Percentiles rank a stretch among this genome's conserved stretches.
Evolutionary conservation across 305 asterid genomes (phyloP).

Genomic region (Lippia alba): DNA sequence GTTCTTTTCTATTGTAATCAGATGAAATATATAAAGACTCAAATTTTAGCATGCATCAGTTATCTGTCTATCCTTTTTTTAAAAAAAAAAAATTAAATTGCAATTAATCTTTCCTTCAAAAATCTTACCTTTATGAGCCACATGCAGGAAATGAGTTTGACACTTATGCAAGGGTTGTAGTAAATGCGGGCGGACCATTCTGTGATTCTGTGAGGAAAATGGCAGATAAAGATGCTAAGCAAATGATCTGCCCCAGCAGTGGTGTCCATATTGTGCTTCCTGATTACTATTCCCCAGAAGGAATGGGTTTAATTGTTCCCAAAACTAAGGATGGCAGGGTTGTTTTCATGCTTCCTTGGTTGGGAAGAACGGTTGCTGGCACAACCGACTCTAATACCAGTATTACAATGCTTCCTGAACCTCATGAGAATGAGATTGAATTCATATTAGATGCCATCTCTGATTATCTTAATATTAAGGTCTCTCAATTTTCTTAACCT

Average conservation of each 20-base stretch:
- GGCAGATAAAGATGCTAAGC: conserved; percentile 82
- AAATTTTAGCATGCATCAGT: too few species aligned
- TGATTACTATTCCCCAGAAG: conserved; percentile 97
- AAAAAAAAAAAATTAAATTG: neutral
- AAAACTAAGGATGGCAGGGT: conserved; percentile 99
- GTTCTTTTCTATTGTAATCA: too few species aligned
- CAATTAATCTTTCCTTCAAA: conserved; percentile 25
- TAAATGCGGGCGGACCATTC: conserved; percentile 95
- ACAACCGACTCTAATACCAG: conserved; percentile 91
- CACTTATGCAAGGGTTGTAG: conserved; percentile 89
- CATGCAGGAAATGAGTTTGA: conserved; percentile 88
- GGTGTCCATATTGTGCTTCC: conserved; percentile 98
- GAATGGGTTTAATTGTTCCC: conserved; percentile 99
- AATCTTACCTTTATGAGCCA: conserved; percentile 42
- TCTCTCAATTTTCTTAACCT: conserved; percentile 38
- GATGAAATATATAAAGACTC: too few species aligned
- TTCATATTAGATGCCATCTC: conserved; percentile 95
- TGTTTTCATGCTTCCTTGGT: conserved; percentile 98
- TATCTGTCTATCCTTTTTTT: neutral
- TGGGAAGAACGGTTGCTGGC: conserved; percentile 98
- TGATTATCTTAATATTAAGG: conserved; percentile 95
- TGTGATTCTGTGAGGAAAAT: conserved; percentile 87
- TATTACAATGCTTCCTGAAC: conserved; percentile 95
- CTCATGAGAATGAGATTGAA: conserved; percentile 93
- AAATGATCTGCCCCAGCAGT: conserved; percentile 90